Evolutionary conservation across 2,329 filamentous ascomycete genomes (phyloP).

Genomic region (Colletotrichum acutatum): DNA sequence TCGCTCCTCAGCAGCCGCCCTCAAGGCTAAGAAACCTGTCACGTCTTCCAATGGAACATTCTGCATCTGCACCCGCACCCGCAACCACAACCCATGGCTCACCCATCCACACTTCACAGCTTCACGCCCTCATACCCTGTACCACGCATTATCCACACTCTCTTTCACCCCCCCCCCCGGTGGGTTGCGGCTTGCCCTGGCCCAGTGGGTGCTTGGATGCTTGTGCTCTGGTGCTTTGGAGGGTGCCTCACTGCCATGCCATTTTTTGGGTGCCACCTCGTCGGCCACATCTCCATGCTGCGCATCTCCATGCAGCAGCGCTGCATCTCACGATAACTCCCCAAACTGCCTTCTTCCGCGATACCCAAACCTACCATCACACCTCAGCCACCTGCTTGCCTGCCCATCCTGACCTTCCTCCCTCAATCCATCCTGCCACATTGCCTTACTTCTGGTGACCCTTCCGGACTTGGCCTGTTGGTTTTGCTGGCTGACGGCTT

Average conservation of each 20-base stretch:
- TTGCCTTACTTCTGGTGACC: background rate
- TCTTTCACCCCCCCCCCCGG: background rate
- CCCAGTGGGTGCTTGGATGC: background rate
- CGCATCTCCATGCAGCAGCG: constrained; percentile 14
- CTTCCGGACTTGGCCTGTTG: background rate
- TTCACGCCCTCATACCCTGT: background rate
- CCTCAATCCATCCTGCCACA: background rate
- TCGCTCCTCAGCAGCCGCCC: background rate
- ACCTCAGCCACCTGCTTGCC: background rate
- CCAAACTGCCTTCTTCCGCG: constrained; percentile 4
- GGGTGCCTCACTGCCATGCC: background rate
- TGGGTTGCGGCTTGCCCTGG: background rate
- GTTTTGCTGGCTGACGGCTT: background rate
- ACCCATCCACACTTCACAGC: background rate
- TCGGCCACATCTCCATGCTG: background rate
- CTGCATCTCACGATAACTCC: constrained; percentile 21
- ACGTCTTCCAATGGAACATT: background rate
- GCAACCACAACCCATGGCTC: background rate
- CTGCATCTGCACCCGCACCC: background rate
- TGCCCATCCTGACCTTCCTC: background rate
- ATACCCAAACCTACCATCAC: background rate
- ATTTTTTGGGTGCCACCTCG: background rate
- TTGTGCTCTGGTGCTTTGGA: background rate
- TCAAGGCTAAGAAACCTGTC: constrained; percentile 1
- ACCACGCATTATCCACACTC: background rate